Evolutionary conservation across 2,329 filamentous ascomycete species (phyloP).

Genomic region (Xylaria sp.): DNA sequence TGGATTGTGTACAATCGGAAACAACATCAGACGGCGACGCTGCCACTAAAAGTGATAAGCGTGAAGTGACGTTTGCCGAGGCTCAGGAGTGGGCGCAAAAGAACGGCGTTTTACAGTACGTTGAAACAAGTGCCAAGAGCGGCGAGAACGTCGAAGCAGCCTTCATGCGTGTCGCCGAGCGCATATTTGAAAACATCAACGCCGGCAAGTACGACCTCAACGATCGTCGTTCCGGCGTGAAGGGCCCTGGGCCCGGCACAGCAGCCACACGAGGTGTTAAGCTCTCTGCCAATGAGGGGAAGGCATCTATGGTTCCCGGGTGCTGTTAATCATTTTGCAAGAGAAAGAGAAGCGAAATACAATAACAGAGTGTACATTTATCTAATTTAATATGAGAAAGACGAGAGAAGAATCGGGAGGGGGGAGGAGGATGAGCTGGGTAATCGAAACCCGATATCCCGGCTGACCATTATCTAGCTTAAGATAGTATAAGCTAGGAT

Average conservation of each 20-base stretch:
- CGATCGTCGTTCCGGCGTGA: constrained; percentile 91
- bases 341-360: not conserved
- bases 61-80: constrained; percentile 84
- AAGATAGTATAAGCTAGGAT: constrained; percentile 3
- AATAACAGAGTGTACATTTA: constrained; percentile 12
- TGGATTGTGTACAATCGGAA: constrained; percentile 73
- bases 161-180: constrained; percentile 91
- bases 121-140: constrained; percentile 96
- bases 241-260: constrained; percentile 70
- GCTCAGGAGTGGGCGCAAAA: constrained; percentile 88
- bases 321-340: constrained; percentile 52
- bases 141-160: constrained; percentile 94
- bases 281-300: constrained; percentile 55
- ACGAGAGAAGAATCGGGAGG: constrained; percentile 11
- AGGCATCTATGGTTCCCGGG: constrained; percentile 57
- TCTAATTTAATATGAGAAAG: constrained; percentile 31
- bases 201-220: constrained; percentile 94
- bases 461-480: constrained; percentile 10
- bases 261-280: constrained; percentile 58
- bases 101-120: constrained; percentile 91
- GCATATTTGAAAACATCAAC: constrained; percentile 97
- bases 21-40: constrained; percentile 41
- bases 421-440: constrained; percentile 19
- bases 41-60: constrained; percentile 55
- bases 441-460: constrained; percentile 14